Percentiles rank a stretch among this genome's conserved stretches.
phyloP scores from a whole-genome alignment of 1,284 basidiomycete species.

The Flammula alnicola region DNA sequence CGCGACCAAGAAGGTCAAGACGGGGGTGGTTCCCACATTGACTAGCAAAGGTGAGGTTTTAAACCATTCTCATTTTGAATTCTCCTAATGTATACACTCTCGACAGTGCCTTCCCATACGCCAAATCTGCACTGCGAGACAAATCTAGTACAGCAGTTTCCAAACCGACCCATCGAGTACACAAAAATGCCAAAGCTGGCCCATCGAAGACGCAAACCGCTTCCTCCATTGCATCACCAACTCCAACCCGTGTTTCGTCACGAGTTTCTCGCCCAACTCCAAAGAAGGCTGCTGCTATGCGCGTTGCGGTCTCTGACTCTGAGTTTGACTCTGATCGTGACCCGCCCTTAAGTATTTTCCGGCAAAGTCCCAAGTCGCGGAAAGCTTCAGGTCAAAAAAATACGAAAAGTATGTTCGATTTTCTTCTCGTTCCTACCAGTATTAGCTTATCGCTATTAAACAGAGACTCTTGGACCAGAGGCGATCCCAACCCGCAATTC shows the following conservation, averaged over 20 bases:
- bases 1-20: not conserved
- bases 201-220: conserved; percentile 2
- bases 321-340: conserved; percentile 21
- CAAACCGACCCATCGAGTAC: not conserved
- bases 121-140: not conserved
- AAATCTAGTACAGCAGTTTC: not conserved
- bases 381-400: not conserved
- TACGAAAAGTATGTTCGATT: not conserved
- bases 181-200: conserved; percentile 12
- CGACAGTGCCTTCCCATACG: not conserved
- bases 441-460: too few species aligned
- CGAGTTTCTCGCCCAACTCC: conserved; percentile 12
- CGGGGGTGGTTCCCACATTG: not conserved
- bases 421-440: not conserved
- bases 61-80: not conserved
- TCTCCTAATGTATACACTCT: not conserved
- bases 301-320: conserved; percentile 2
- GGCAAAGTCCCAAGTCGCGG: conserved; percentile 2
- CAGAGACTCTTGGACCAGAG: not conserved
- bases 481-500: not conserved
- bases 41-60: not conserved
- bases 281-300: conserved; percentile 11
- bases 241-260: conserved; percentile 2
- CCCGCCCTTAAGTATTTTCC: conserved; percentile 14
- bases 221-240: not conserved